Conservation (phyloP, 2,329 filamentous ascomycete genomes). For the Hypoxylon sp. region DNA sequence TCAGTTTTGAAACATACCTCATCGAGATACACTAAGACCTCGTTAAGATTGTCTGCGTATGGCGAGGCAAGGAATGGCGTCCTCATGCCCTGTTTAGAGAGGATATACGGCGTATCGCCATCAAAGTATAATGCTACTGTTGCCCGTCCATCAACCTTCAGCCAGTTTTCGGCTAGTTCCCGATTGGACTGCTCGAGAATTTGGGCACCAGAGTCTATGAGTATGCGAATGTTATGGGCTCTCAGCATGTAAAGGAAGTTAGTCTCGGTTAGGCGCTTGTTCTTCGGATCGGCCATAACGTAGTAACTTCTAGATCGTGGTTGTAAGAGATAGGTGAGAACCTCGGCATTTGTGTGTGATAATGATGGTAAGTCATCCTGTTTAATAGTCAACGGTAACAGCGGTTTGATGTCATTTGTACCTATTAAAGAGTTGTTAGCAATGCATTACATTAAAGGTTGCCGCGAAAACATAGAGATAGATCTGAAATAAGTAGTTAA, state of each 20-base stretch:
- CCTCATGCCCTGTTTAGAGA: slow-evolving; percentile 48
- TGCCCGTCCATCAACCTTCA: slow-evolving; percentile 54
- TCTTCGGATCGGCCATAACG: slow-evolving; percentile 44
- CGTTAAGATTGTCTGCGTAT: slow-evolving; percentile 60
- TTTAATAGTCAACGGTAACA: slow-evolving; percentile 68
- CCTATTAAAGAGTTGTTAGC: slow-evolving; percentile 12
- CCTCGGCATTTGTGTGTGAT: slow-evolving; percentile 69
- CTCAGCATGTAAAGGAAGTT: slow-evolving; percentile 54
- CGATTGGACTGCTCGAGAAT: slow-evolving; percentile 69
- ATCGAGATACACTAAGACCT: slow-evolving; percentile 67
- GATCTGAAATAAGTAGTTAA: background rate
- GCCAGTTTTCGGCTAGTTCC: slow-evolving; percentile 59
- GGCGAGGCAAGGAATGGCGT: slow-evolving; percentile 62
- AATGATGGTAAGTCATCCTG: slow-evolving; percentile 67
- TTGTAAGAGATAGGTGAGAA: slow-evolving; percentile 66
- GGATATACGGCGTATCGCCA: slow-evolving; percentile 55
- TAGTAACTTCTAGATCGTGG: slow-evolving; percentile 59
- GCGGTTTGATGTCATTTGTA: slow-evolving; percentile 70
- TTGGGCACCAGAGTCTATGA: slow-evolving; percentile 72
- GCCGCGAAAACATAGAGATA: background rate
- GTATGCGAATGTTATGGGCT: slow-evolving; percentile 54
- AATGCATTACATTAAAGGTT: background rate
- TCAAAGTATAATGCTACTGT: slow-evolving; percentile 64
- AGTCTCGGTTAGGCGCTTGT: slow-evolving; percentile 54
- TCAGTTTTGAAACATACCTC: slow-evolving; percentile 50